A percentile compares a stretch with the other conserved stretches of the same genome.
Evolutionary conservation across 1,284 basidiomycete genomes (phyloP).

Genomic region (Cryptococcus jaspeensis): DNA sequence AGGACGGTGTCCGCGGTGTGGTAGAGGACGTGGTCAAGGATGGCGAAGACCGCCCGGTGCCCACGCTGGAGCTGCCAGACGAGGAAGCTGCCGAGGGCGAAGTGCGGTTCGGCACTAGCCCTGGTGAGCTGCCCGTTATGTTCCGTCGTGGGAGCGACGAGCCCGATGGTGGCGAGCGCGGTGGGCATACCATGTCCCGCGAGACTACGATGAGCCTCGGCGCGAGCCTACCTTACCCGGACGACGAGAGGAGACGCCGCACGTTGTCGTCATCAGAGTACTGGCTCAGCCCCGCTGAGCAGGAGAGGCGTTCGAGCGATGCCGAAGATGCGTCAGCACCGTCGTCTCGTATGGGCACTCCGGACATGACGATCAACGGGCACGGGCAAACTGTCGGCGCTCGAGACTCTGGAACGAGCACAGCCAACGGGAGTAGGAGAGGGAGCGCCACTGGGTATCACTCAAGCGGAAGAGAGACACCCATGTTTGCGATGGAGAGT

Average conservation of each 20-base stretch:
- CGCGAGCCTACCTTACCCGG: background rate
- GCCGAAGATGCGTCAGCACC: background rate
- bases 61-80: conserved; percentile 14
- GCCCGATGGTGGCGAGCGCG: background rate
- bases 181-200: background rate
- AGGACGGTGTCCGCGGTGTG: conserved; percentile 23
- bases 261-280: background rate
- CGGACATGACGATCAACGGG: background rate
- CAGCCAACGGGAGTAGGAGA: background rate
- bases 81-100: background rate
- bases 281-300: background rate
- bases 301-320: conserved; percentile 1
- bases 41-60: conserved; percentile 6
- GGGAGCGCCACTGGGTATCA: background rate
- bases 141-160: conserved; percentile 24
- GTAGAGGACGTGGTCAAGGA: conserved; percentile 28
- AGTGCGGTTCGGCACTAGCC: conserved; percentile 13
- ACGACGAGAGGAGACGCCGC: background rate
- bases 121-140: conserved; percentile 27
- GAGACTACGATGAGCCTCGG: background rate
- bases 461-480: conserved; percentile 4
- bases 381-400: background rate
- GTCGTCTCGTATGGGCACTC: too few species aligned
- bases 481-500: conserved; percentile 17
- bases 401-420: too few species aligned